Evolutionary conservation across 768 basidiomycete species (phyloP), one percentile per base, ranked within the genome.

Genomic region (Royoungia palumana): DNA sequence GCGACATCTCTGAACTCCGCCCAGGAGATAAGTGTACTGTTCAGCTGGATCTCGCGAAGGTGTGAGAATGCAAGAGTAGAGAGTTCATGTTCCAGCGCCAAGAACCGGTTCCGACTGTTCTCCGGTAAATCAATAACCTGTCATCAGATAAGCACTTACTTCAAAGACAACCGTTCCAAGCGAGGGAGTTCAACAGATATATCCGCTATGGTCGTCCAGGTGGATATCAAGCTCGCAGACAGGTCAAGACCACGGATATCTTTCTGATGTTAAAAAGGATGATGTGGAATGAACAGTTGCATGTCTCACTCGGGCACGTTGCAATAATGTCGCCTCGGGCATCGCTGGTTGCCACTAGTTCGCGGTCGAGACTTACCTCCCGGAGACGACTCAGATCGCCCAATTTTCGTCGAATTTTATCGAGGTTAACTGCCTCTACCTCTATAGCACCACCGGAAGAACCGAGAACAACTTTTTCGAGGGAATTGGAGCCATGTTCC

Each of bases 351-450:
- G 80, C 76, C 12, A 95, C 82, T 46, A 71, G 64, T 53, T 84
- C 79, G 57, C 73, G 75, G 60, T 94, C 89, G 24, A 96, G 72
- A 50, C 94, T 93, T 44, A 87, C 80, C 63, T 93, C 87, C 45
- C 81, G 80, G 42, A 98, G 72, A 16, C 75, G 75, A 40, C 77
- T 75, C 17, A 97, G 68, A 45, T 80, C 71, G 5, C 85, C 72
- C 22, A 95, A 75, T 39, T 85, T 87, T 22, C 71, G 69, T 59
- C 87, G 77, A 48, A 96, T 81, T 63, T 85, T 89, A 60, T 89
- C 85, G 22, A 96, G 72, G 38, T 81, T 77, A 4, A 93, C 87
- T 5, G 89, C 92, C 66, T 94, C 88, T 12, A 98, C 89, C 55
- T 86, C 73, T 55, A 98, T 94, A 5, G 80, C 75, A 24, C 89